Evolutionary conservation across 1,284 basidiomycete species (phyloP), one percentile per base, ranked within the genome.

Genomic region (Testicularia cyperi): DNA sequence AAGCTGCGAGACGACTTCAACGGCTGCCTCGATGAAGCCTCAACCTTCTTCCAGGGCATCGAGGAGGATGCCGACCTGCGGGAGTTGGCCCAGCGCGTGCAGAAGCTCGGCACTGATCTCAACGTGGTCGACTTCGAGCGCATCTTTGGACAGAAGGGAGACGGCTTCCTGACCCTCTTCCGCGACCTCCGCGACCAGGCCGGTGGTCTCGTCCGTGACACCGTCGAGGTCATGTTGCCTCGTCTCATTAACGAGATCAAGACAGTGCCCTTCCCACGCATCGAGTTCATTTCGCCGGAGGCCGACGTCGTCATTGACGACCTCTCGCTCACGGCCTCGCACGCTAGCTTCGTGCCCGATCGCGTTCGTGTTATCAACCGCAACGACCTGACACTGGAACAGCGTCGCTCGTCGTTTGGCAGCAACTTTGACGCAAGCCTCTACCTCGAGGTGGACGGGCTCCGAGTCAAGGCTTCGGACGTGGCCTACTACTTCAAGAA

Each of bases 401-500:
- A 80, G 44, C 77, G 78, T 20, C 77, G 77, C 49, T 78, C 78
- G 12, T 77, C 78, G 6, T 78, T 69, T 34, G 77, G 77, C 9
- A 78, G 77, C 64, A 78, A 78, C 44, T 78, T 78, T 57, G 78
- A 79, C 39, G 70, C 73, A 15, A 64, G 68, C 15, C 70, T 78
- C 36, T 71, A 78, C 41, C 72, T 80, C 41, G 72, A 77, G 36
- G 77, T 80, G 35, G 70, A 78, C 33, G 79, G 79, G 8, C 64
- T 80, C 14, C 77, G 79, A 58, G 77, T 80, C 62, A 63, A 72
- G 36, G 79, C 80, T 3, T 72, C 71, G 41, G 74, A 79, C 60
- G 79, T 80, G 45, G 77, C 78, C 19, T 80, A 79, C 77, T 80
- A 78, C 76, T 61, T 79, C 46, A 58, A 71, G 57, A 72, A 77